Percentiles rank a stretch among this genome's conserved stretches.
Conservation (phyloP, 208 protist genomes). For the Acanthamoeba divionensis region DNA sequence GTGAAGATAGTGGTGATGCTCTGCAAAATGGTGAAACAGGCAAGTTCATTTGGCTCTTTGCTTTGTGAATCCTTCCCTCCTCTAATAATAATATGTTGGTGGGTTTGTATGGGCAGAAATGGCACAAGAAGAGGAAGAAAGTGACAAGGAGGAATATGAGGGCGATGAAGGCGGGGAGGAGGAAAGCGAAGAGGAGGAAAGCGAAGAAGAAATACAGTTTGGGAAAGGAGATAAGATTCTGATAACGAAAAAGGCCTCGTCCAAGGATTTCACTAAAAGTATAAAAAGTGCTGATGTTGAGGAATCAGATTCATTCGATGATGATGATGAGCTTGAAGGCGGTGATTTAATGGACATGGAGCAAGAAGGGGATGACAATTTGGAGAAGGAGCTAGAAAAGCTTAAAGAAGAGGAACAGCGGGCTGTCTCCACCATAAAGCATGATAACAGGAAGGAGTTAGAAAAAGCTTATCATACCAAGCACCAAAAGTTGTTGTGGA, state of each 20-base stretch:
- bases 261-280: neutral
- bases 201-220: neutral
- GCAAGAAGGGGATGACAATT: neutral
- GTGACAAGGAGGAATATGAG: neutral
- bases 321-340: neutral
- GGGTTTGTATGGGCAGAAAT: neutral
- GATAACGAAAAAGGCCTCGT: neutral
- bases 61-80: too few relatives aligned
- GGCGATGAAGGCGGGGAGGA: neutral
- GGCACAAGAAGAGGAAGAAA: neutral
- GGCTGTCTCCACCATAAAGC: neutral
- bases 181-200: neutral
- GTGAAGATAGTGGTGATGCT: neutral
- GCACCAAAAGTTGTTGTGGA: conserved; percentile 47
- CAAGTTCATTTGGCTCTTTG: too few relatives aligned
- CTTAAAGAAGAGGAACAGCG: conserved; percentile 24
- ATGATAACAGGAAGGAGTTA: conserved; percentile 8
- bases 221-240: neutral
- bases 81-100: neutral
- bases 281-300: neutral
- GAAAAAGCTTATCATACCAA: conserved; percentile 34
- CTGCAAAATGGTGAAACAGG: neutral
- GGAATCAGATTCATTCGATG: neutral
- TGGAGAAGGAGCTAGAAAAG: conserved; percentile 37
- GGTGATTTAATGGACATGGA: neutral